phyloP scores from a whole-genome alignment of 1,139 yeast species.

The Lodderomyces elongisporus region DNA sequence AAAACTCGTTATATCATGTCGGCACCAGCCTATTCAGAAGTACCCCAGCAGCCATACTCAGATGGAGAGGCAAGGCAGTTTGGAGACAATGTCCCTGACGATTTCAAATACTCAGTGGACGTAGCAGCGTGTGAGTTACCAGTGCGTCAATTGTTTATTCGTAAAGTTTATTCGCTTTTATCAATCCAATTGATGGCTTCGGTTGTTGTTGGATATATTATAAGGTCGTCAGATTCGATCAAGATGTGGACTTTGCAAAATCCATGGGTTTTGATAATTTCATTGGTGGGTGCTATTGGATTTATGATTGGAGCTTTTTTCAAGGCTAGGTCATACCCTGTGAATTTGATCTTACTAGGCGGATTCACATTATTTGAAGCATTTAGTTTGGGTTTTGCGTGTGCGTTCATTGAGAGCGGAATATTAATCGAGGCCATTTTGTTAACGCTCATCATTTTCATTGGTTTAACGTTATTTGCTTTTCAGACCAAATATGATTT shows the following conservation, averaged over 20 bases:
- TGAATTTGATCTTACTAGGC: slow-evolving; percentile 49
- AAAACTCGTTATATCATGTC: too few species aligned
- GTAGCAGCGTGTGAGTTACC: slow-evolving; percentile 77
- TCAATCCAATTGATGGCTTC: slow-evolving; percentile 62
- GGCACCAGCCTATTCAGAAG: too few species aligned
- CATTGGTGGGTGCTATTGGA: slow-evolving; percentile 57
- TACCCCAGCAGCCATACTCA: background rate
- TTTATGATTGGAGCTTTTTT: slow-evolving; percentile 55
- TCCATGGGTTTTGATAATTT: slow-evolving; percentile 55
- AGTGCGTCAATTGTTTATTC: slow-evolving; percentile 68
- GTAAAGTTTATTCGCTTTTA: slow-evolving; percentile 74
- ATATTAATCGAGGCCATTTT: slow-evolving; percentile 68
- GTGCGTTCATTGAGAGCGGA: slow-evolving; percentile 59
- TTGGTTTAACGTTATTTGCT: slow-evolving; percentile 74
- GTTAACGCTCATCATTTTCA: slow-evolving; percentile 63
- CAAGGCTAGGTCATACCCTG: slow-evolving; percentile 63
- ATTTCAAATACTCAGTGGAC: slow-evolving; percentile 75
- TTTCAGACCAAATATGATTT: slow-evolving; percentile 80
- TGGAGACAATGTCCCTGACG: slow-evolving; percentile 59
- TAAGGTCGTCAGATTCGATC: slow-evolving; percentile 44
- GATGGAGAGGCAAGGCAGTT: slow-evolving; percentile 19
- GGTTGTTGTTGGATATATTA: slow-evolving; percentile 52
- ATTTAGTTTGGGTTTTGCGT: slow-evolving; percentile 63
- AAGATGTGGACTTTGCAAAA: slow-evolving; percentile 57
- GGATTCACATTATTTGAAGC: slow-evolving; percentile 74